Conservation (phyloP, 352 stramenopile species). For the Globisporangium cystogenes region DNA sequence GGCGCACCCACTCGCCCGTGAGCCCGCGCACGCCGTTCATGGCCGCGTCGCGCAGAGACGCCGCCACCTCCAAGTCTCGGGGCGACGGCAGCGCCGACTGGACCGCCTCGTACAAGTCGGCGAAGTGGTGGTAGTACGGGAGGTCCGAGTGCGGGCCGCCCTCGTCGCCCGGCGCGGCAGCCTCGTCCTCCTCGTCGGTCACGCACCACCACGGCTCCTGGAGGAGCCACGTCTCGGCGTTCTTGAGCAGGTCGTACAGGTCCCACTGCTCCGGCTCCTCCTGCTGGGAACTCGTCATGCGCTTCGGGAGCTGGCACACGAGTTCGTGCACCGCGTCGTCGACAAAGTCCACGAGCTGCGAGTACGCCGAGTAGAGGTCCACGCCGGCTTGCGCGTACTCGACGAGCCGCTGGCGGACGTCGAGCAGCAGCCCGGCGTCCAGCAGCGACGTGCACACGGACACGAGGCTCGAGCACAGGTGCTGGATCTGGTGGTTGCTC, state of each 20-base stretch:
- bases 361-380: constrained; percentile 32
- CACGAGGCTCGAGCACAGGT: constrained; percentile 52
- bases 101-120: constrained; percentile 41
- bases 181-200: constrained; percentile 35
- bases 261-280: constrained; percentile 38
- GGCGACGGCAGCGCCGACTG: constrained; percentile 32
- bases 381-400: constrained; percentile 37
- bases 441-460: constrained; percentile 37
- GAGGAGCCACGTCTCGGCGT: constrained; percentile 44
- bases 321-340: constrained; percentile 42
- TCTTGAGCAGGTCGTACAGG: constrained; percentile 56
- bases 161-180: constrained; percentile 26
- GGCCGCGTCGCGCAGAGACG: constrained; percentile 35
- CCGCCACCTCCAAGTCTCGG: constrained; percentile 35
- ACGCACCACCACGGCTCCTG: constrained; percentile 50
- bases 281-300: constrained; percentile 29
- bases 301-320: constrained; percentile 30
- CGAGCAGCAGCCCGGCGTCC: constrained; percentile 29
- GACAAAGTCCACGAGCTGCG: constrained; percentile 37
- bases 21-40: constrained; percentile 29
- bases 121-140: constrained; percentile 40
- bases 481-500: constrained; percentile 51
- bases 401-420: constrained; percentile 39
- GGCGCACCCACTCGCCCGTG: constrained; percentile 43
- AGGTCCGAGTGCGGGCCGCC: constrained; percentile 28